Percentiles rank a stretch among this genome's conserved stretches.
These are phyloP conservation scores for Nicotiana undulata DNA, from an alignment of 257 asterid genomes.

Conservation along the genomic window DNA sequence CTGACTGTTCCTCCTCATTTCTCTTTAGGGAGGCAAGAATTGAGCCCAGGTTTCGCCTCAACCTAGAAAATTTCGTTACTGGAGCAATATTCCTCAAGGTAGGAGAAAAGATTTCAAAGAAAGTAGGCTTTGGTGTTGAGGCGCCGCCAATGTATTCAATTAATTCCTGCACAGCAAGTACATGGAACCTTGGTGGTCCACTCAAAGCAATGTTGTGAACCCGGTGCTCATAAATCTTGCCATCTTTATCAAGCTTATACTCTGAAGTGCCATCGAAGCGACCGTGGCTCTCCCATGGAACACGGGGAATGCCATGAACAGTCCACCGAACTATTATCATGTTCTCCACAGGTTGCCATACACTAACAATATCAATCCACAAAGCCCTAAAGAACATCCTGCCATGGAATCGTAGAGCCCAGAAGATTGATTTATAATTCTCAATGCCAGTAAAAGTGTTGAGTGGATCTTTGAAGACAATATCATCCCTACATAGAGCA, in stretches of 20 bases:
- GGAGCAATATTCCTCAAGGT: conserved; percentile 22
- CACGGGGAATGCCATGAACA: conserved; percentile 78
- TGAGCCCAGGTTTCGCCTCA: conserved; percentile 37
- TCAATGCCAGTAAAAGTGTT: conserved; percentile 75
- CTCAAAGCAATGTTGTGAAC: conserved; percentile 87
- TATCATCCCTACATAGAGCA: conserved; percentile 59
- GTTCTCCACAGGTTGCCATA: conserved; percentile 94
- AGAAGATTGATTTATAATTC: conserved; percentile 74
- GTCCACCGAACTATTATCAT: conserved; percentile 93
- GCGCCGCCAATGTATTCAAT: conserved; percentile 60
- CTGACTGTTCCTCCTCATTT: conserved; percentile 26
- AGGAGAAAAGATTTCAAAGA: conserved; percentile 49
- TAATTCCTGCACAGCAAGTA: conserved; percentile 56
- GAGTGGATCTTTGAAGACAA: conserved; percentile 76
- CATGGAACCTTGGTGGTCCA: conserved; percentile 68
- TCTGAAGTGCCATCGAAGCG: conserved; percentile 97
- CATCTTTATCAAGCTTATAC: conserved; percentile 90
- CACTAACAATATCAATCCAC: conserved; percentile 86
- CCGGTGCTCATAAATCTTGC: conserved; percentile 89
- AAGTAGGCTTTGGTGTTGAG: conserved; percentile 92
- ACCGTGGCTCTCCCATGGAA: conserved; percentile 91
- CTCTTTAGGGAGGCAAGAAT: conserved; percentile 22
- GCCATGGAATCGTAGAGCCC: conserved; percentile 84
- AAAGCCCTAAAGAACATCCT: conserved; percentile 64
- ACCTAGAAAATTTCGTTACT: conserved; percentile 25